Percentiles rank a stretch among this genome's conserved stretches.
Evolutionary conservation across 140 eudicot species (phyloP).

Genomic region (Stevia rebaudiana): DNA sequence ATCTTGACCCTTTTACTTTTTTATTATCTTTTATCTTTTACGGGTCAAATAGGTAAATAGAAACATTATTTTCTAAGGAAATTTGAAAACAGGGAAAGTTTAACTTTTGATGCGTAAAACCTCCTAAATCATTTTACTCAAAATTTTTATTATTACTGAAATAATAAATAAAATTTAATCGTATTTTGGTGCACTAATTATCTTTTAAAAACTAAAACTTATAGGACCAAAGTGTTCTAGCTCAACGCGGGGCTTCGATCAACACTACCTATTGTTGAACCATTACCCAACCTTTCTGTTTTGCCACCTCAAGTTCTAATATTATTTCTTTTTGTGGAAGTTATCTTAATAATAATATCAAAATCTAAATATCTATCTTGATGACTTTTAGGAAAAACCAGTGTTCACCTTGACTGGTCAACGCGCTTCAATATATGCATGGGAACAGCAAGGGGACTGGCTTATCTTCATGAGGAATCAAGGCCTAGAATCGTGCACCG

Average conservation of each 20-base stretch:
- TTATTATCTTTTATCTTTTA: neutral
- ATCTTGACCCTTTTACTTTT: neutral
- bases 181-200: neutral
- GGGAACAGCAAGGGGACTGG: conserved; percentile 45
- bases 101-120: neutral
- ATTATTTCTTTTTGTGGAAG: neutral
- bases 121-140: neutral
- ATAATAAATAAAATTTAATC: neutral
- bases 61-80: neutral
- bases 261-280: neutral
- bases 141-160: neutral
- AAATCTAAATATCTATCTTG: neutral
- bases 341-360: neutral
- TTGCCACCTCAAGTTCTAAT: neutral
- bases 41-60: neutral
- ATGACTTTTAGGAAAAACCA: conserved; percentile 22
- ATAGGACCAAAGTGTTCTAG: neutral
- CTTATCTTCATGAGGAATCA: conserved; percentile 52
- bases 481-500: conserved; percentile 42
- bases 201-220: neutral
- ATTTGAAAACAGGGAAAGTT: neutral
- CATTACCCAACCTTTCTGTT: neutral
- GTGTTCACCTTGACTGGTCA: conserved; percentile 32
- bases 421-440: conserved; percentile 38
- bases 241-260: neutral